Evolutionary conservation across 352 stramenopile species (phyloP).

Genomic region (Phytophthora pluvialis): DNA sequence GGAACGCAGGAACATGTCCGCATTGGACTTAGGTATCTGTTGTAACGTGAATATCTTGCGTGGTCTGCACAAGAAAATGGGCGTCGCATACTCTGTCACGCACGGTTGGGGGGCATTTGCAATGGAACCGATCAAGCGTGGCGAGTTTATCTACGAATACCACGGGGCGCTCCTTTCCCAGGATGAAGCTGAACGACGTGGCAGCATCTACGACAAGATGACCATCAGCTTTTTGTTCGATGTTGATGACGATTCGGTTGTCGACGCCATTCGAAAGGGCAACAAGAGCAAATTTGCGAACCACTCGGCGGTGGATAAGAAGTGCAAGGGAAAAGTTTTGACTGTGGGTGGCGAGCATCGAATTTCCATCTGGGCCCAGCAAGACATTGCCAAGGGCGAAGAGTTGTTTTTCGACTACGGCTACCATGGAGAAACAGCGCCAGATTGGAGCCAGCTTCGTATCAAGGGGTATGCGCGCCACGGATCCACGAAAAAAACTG

Average conservation of each 20-base stretch:
- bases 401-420: slow-evolving; percentile 80
- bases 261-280: slow-evolving; percentile 92
- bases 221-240: slow-evolving; percentile 93
- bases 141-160: slow-evolving; percentile 80
- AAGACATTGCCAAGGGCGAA: slow-evolving; percentile 87
- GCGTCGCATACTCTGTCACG: slow-evolving; percentile 61
- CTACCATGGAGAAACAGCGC: slow-evolving; percentile 64
- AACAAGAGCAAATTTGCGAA: slow-evolving; percentile 95
- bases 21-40: slow-evolving; percentile 65
- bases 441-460: slow-evolving; percentile 69
- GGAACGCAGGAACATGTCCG: slow-evolving; percentile 42
- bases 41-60: slow-evolving; percentile 72
- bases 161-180: slow-evolving; percentile 68
- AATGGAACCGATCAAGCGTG: slow-evolving; percentile 61
- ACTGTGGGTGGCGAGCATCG: slow-evolving; percentile 85
- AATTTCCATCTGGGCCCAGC: slow-evolving; percentile 92
- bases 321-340: slow-evolving; percentile 85
- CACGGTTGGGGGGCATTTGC: slow-evolving; percentile 75
- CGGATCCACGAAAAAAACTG: slow-evolving; percentile 25
- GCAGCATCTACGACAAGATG: slow-evolving; percentile 88
- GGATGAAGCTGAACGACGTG: slow-evolving; percentile 74
- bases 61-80: slow-evolving; percentile 66
- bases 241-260: slow-evolving; percentile 84
- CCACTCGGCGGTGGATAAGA: slow-evolving; percentile 69
- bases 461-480: slow-evolving; percentile 45